Percentiles rank a stretch among this genome's conserved stretches.
phyloP scores from a whole-genome alignment of 306 rosid species.

The Medicago ruthenica region DNA sequence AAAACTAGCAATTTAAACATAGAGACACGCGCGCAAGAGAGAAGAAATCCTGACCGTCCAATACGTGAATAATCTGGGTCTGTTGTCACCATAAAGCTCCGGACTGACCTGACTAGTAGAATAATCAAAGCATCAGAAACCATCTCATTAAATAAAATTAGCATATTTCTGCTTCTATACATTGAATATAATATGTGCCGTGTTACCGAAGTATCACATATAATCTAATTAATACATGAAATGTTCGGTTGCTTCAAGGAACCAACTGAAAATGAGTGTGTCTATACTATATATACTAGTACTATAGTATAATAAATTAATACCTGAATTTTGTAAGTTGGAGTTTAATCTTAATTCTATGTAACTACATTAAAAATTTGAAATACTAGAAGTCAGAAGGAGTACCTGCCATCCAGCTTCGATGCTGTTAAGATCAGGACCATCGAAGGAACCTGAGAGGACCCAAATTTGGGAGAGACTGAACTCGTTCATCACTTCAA shows the following conservation, averaged over 20 bases:
- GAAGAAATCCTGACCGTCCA: slow-evolving; percentile 76
- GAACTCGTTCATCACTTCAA: slow-evolving; percentile 79
- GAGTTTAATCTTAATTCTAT: background rate
- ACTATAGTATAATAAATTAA: no score
- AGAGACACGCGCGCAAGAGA: background rate
- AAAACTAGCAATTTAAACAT: background rate
- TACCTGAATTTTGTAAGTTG: background rate
- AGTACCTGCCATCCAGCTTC: slow-evolving; percentile 99
- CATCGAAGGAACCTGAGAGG: slow-evolving; percentile 91
- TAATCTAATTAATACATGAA: slow-evolving; percentile 12
- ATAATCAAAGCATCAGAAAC: slow-evolving; percentile 68
- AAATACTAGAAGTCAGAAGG: slow-evolving; percentile 23
- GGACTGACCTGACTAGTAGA: slow-evolving; percentile 99
- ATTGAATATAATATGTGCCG: slow-evolving; percentile 3
- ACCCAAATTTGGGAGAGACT: slow-evolving; percentile 94
- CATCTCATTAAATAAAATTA: slow-evolving; percentile 8
- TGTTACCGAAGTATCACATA: background rate
- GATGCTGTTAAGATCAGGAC: slow-evolving; percentile 95
- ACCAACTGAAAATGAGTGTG: slow-evolving; percentile 16
- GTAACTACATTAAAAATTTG: background rate
- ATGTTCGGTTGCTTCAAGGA: slow-evolving; percentile 19
- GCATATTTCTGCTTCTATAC: background rate
- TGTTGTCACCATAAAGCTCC: slow-evolving; percentile 96
- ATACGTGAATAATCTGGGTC: slow-evolving; percentile 91
- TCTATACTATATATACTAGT: background rate